phyloP scores from a whole-genome alignment of 2,329 filamentous ascomycete species.

The Pyricularia grisea region DNA sequence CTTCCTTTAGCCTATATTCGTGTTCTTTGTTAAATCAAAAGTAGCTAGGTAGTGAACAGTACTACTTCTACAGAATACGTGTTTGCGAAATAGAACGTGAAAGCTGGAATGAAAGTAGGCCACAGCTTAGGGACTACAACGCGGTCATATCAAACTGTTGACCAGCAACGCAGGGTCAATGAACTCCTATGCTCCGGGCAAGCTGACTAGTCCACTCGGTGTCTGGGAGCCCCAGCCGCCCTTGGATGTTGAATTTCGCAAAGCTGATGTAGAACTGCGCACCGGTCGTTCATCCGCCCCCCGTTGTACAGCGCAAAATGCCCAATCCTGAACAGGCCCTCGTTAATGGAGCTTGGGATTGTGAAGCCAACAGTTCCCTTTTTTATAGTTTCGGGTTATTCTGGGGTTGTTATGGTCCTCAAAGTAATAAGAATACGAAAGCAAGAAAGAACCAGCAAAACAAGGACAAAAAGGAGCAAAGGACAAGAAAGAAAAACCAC shows the following conservation, averaged over 20 bases:
- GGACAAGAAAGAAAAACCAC: neutral
- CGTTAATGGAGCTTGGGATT: slow-evolving; percentile 7
- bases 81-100: too few relatives aligned
- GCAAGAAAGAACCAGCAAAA: neutral
- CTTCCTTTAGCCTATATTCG: too few relatives aligned
- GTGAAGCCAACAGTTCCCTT: slow-evolving; percentile 8
- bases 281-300: slow-evolving; percentile 3
- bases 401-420: too few relatives aligned
- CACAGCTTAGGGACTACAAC: too few relatives aligned
- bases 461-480: neutral
- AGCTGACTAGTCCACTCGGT: slow-evolving; percentile 8
- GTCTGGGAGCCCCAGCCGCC: slow-evolving; percentile 8
- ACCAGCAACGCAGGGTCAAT: slow-evolving; percentile 9
- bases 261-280: slow-evolving; percentile 11
- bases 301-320: slow-evolving; percentile 9
- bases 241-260: slow-evolving; percentile 8
- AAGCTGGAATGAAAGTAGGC: too few relatives aligned
- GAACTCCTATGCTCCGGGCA: slow-evolving; percentile 11
- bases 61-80: too few relatives aligned
- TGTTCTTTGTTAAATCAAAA: too few relatives aligned
- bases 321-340: slow-evolving; percentile 10
- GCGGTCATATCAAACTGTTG: too few relatives aligned
- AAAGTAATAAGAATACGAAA: neutral
- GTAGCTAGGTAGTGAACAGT: too few relatives aligned
- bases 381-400: slow-evolving; percentile 1